These are phyloP conservation scores for Rhodocollybia butyracea DNA, from an alignment of 768 basidiomycete genomes.

Conservation along the genomic window DNA sequence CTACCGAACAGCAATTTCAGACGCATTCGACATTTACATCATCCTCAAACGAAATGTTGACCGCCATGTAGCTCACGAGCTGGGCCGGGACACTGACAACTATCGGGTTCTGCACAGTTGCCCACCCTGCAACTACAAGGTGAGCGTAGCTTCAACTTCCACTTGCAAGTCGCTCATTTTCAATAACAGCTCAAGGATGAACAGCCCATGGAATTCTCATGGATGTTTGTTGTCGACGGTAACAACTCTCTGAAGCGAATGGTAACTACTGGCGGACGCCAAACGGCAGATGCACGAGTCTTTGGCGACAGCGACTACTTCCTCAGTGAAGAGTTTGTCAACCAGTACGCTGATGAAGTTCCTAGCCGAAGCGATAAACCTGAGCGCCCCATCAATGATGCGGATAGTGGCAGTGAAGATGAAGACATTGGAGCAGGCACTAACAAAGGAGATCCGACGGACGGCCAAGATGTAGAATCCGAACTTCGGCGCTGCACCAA, in stretches of 20 bases:
- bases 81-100: conserved; percentile 16
- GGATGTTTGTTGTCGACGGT: conserved; percentile 28
- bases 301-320: conserved; percentile 11
- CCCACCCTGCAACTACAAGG: conserved; percentile 7
- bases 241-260: conserved; percentile 22
- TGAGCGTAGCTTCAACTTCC: conserved; percentile 18
- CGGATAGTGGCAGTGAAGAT: too few species aligned
- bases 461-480: conserved; percentile 10
- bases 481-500: conserved; percentile 11
- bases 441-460: conserved; percentile 6
- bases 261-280: conserved; percentile 1
- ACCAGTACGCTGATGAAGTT: conserved; percentile 20
- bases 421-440: conserved; percentile 15
- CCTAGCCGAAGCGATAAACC: background rate
- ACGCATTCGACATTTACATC: conserved; percentile 26
- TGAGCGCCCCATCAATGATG: too few species aligned
- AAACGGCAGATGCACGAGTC: conserved; percentile 9
- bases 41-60: conserved; percentile 13
- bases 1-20: conserved; percentile 17
- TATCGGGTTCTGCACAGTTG: conserved; percentile 17
- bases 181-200: background rate
- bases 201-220: conserved; percentile 14
- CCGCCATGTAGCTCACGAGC: conserved; percentile 6
- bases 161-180: background rate
- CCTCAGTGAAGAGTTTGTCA: background rate